phyloP scores from a whole-genome alignment of 768 basidiomycete species.

The Phlebiopsis gigantea region DNA sequence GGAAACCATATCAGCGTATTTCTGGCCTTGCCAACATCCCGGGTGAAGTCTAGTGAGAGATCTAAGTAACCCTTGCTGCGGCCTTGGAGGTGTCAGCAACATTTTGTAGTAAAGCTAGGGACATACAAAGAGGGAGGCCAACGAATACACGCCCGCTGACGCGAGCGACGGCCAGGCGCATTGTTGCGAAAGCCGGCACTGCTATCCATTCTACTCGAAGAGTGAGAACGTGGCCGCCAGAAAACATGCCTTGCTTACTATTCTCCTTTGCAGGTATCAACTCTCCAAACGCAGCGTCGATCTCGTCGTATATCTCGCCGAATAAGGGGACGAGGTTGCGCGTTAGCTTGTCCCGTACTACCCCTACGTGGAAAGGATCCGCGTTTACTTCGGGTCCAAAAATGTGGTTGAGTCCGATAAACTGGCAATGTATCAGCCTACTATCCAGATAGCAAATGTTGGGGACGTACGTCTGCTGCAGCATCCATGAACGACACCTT shows the following conservation, averaged over 20 bases:
- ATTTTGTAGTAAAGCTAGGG: background rate
- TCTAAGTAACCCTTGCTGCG: conserved; percentile 32
- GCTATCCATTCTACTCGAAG: conserved; percentile 4
- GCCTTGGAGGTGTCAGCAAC: conserved; percentile 24
- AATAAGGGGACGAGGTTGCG: conserved; percentile 10
- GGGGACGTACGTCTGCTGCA: conserved; percentile 31
- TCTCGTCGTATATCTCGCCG: conserved; percentile 19
- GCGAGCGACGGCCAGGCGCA: conserved; percentile 32
- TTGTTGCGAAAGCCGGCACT: conserved; percentile 14
- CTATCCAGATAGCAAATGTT: background rate
- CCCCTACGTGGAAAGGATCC: conserved; percentile 6
- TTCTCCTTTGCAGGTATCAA: conserved; percentile 12
- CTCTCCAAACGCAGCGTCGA: conserved; percentile 16
- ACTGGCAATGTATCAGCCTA: background rate
- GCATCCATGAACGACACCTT: conserved; percentile 39
- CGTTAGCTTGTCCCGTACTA: conserved; percentile 8
- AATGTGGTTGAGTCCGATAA: background rate
- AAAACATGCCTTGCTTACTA: conserved; percentile 4
- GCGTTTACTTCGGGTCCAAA: background rate
- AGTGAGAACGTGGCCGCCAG: background rate
- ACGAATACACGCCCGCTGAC: conserved; percentile 43
- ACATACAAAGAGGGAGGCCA: conserved; percentile 40
- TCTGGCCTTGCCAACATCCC: conserved; percentile 21
- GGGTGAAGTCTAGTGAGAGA: conserved; percentile 28
- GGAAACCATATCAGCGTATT: conserved; percentile 27